phyloP scores from a whole-genome alignment of 2,329 filamentous ascomycete species.

The Pseudogymnoascus sp. region DNA sequence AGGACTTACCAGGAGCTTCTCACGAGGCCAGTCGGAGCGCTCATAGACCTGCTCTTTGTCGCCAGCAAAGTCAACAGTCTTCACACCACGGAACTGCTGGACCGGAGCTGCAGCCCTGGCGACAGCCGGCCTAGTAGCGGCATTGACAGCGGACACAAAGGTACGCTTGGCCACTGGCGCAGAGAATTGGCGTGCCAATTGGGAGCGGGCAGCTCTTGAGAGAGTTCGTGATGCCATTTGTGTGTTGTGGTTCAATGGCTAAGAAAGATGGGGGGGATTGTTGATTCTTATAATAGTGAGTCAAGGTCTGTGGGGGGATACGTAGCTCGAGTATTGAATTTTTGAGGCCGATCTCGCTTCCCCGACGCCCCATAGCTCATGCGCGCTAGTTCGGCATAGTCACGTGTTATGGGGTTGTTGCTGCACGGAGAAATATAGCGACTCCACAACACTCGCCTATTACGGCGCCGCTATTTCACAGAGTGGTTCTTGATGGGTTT shows the following conservation, averaged over 20 bases:
- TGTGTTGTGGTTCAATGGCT: constrained; percentile 26
- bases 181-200: constrained; percentile 57
- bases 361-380: constrained; percentile 1
- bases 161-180: constrained; percentile 54
- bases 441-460: background rate
- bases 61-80: constrained; percentile 98
- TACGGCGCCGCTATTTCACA: background rate
- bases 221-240: constrained; percentile 74
- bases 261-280: constrained; percentile 18
- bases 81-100: constrained; percentile 70
- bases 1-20: constrained; percentile 85
- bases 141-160: constrained; percentile 52
- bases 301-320: constrained; percentile 2
- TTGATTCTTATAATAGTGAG: constrained; percentile 24
- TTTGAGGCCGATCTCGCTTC: constrained; percentile 8
- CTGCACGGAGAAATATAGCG: background rate
- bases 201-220: constrained; percentile 58
- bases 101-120: constrained; percentile 40
- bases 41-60: constrained; percentile 93
- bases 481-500: background rate
- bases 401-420: background rate
- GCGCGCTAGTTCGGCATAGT: background rate
- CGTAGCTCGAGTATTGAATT: constrained; percentile 5
- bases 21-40: constrained; percentile 95
- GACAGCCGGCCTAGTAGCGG: constrained; percentile 46